A percentile compares a stretch with the other conserved stretches of the same genome.
Conservation (phyloP, 805 yeast species). For the Diddensiella santjacobensis region DNA sequence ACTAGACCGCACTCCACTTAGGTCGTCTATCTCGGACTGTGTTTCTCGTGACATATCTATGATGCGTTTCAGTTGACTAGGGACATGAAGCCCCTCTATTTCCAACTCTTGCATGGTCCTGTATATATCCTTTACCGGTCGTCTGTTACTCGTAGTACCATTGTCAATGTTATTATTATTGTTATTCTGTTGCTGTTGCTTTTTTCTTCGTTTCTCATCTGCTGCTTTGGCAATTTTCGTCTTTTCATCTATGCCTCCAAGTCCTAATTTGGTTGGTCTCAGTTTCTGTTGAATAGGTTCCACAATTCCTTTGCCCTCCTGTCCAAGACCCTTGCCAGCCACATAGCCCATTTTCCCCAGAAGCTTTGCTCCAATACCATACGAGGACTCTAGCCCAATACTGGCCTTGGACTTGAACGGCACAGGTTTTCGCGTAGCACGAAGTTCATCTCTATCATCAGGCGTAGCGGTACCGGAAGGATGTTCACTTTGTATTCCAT, state of each 20-base stretch:
- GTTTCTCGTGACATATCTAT: conserved; percentile 25
- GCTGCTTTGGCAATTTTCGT: conserved; percentile 24
- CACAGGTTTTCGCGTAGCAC: not conserved
- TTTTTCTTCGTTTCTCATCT: conserved; percentile 18
- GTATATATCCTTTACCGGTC: conserved; percentile 17
- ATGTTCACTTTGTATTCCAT: not conserved
- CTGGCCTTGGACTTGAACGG: not conserved
- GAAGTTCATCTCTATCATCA: not conserved
- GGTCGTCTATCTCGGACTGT: conserved; percentile 5
- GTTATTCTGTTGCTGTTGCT: conserved; percentile 4
- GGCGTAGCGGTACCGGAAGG: conserved; percentile 4
- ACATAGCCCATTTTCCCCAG: conserved; percentile 83
- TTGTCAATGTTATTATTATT: conserved; percentile 19
- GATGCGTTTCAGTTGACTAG: conserved; percentile 24
- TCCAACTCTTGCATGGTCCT: conserved; percentile 31
- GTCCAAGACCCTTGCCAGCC: conserved; percentile 83
- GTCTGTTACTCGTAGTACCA: conserved; percentile 10
- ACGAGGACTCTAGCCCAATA: conserved; percentile 28
- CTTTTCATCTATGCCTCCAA: conserved; percentile 57
- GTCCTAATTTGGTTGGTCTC: conserved; percentile 66
- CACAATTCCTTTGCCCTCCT: conserved; percentile 62
- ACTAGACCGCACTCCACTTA: conserved; percentile 5
- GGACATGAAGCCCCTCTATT: conserved; percentile 28
- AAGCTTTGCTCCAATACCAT: conserved; percentile 83
- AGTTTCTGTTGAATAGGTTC: conserved; percentile 73